Evolutionary conservation across 148 eudicot genomes (phyloP), one percentile per base, ranked within the genome.

Genomic region (Talinum fruticosum): DNA sequence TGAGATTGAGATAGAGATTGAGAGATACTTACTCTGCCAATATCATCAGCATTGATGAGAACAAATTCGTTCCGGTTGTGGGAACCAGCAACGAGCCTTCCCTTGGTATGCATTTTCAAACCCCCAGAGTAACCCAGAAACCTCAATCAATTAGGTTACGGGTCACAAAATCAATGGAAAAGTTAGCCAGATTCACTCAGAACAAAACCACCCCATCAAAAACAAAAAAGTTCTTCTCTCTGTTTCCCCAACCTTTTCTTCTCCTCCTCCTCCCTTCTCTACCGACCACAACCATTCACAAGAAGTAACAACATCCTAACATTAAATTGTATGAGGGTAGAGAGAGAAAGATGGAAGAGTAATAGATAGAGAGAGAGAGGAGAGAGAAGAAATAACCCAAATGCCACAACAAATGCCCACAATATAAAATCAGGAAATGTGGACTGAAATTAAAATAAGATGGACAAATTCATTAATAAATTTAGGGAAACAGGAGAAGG

Each of bases 31-130:
- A 91, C 97, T 77, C 83, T 82, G 68, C 90, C 93, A 82, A 86
- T 80, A 74, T 91, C 97, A 84, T 91, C 97, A 51, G 97, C 97
- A 88, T 91, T 90, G 79, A 91, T 91, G 44, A 88, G 85, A 78
- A 91, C 89, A 70, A 91, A 88, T 82, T 91, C 93, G 77, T 91
- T 91, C 49, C 97, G 76, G 49, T 85, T 90, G 74, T 91, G 97
- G 74, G 97, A 91, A 73, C 97, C 97, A 71, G 97, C 97, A 76
- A 91, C 87, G 13, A 91, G 87, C 76, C 93, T 84, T 44, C 97
- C 92, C 26, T 90, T 85, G 18, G 92, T 87, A 69, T 82, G 87
- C 93, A 90, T 88, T 78, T 34, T 59, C 69, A 79, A 76, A 79
- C 73, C 78, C 80, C 51, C 72, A 41, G 72, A 76, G 69, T n/a